Evolutionary conservation across 352 stramenopile species (phyloP).

Genomic region (Phytophthora europaea): DNA sequence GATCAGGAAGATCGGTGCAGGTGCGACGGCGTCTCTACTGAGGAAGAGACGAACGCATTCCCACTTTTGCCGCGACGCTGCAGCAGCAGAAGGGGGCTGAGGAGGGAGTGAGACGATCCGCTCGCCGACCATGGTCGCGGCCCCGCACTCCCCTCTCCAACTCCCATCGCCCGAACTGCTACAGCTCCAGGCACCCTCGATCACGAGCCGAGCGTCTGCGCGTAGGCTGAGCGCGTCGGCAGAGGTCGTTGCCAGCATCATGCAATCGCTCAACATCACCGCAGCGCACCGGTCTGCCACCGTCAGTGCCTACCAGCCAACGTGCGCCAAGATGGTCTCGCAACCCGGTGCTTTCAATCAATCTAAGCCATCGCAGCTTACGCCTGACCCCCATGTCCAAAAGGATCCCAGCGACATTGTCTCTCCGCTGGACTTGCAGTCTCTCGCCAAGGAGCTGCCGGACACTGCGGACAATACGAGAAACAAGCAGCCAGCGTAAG

Average conservation of each 20-base stretch:
- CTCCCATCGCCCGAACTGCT: constrained; percentile 11
- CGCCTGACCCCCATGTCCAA: not conserved
- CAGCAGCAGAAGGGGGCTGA: not conserved
- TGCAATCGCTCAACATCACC: constrained; percentile 25
- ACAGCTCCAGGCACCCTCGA: constrained; percentile 11
- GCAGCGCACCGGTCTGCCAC: constrained; percentile 11
- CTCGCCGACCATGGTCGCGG: constrained; percentile 35
- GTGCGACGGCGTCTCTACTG: not conserved
- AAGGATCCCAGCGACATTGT: constrained; percentile 12
- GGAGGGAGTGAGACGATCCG: constrained; percentile 27
- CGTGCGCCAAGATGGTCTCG: not conserved
- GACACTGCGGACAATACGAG: constrained; percentile 8
- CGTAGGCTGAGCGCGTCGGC: constrained; percentile 12
- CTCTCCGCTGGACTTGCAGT: constrained; percentile 10
- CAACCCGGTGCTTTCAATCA: constrained; percentile 20
- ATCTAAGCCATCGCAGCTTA: constrained; percentile 16
- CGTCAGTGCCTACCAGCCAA: constrained; percentile 7
- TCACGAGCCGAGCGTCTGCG: constrained; percentile 17
- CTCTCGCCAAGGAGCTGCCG: constrained; percentile 11
- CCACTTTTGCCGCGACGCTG: constrained; percentile 22
- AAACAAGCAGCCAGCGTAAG: constrained; percentile 28
- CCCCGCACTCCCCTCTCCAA: constrained; percentile 25
- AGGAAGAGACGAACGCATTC: constrained; percentile 31
- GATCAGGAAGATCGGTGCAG: constrained; percentile 9
- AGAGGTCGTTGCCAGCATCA: constrained; percentile 27